phyloP scores from a whole-genome alignment of 2,329 filamentous ascomycete genomes.

The Colletotrichum sp. region DNA sequence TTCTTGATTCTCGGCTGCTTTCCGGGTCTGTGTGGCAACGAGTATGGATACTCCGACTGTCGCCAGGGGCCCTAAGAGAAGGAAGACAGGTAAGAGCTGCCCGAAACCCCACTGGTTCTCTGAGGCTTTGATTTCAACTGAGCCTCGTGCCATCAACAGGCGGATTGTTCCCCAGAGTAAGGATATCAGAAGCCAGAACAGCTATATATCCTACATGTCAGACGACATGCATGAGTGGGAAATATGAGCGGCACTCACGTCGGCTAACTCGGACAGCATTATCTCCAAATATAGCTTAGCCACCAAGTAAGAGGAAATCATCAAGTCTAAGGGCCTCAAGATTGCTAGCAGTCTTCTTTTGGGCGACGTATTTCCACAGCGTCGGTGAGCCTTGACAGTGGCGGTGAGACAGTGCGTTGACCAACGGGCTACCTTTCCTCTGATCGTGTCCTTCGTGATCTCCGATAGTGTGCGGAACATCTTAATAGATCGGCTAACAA shows the following conservation, averaged over 20 bases:
- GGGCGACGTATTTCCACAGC: neutral
- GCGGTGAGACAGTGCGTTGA: neutral
- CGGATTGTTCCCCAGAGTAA: neutral
- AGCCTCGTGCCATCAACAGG: neutral
- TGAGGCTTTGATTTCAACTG: neutral
- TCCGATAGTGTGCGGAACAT: neutral
- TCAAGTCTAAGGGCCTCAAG: neutral
- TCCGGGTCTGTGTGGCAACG: neutral
- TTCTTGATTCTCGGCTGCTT: neutral
- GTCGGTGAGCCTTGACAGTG: neutral
- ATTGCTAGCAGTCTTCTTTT: neutral
- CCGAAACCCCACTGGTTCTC: neutral
- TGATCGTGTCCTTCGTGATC: neutral
- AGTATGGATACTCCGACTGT: neutral
- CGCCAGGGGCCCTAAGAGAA: neutral
- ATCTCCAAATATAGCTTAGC: neutral
- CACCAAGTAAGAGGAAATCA: neutral
- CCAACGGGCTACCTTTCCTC: neutral
- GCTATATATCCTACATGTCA: neutral
- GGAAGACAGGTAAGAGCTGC: neutral
- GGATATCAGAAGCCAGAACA: neutral
- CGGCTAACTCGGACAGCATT: neutral
- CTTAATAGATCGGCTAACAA: neutral
- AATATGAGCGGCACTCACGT: neutral
- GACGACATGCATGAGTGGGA: too few relatives aligned